Percentiles rank a stretch among this genome's conserved stretches.
phyloP scores from a whole-genome alignment of 2,329 filamentous ascomycete species.

The Fusarium concolor region DNA sequence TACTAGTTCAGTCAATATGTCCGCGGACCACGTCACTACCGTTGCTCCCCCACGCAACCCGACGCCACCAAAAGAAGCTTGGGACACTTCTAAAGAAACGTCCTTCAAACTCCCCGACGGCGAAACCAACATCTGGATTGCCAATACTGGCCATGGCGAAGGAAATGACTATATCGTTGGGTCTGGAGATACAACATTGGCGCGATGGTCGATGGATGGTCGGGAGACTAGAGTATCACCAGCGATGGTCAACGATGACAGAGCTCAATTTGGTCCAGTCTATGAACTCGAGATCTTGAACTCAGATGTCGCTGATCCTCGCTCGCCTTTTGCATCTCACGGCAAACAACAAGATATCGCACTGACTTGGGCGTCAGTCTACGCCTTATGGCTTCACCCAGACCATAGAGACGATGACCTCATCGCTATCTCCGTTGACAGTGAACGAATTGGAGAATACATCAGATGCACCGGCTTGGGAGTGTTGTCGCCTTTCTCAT shows the following conservation, averaged over 20 bases:
- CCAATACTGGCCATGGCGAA: slow-evolving; percentile 7
- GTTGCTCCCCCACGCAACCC: slow-evolving; percentile 20
- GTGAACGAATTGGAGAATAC: slow-evolving; percentile 15
- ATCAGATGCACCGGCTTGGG: slow-evolving; percentile 18
- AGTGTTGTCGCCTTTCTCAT: slow-evolving; percentile 14
- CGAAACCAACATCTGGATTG: slow-evolving; percentile 23
- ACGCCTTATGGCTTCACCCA: slow-evolving; percentile 28
- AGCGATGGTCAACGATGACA: slow-evolving; percentile 26
- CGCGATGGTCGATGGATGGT: slow-evolving; percentile 13
- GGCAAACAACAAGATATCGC: slow-evolving; percentile 9
- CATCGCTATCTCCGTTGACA: slow-evolving; percentile 13
- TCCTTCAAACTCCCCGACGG: slow-evolving; percentile 20
- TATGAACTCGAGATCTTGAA: slow-evolving; percentile 20
- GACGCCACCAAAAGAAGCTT: slow-evolving; percentile 22
- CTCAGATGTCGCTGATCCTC: not conserved
- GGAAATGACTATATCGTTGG: slow-evolving; percentile 13
- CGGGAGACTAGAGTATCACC: slow-evolving; percentile 20
- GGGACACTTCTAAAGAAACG: slow-evolving; percentile 7
- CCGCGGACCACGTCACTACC: not conserved
- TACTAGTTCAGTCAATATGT: not conserved
- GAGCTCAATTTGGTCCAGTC: slow-evolving; percentile 3
- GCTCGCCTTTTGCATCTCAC: slow-evolving; percentile 10
- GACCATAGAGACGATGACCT: slow-evolving; percentile 19
- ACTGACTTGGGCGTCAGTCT: slow-evolving; percentile 18
- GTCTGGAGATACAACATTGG: slow-evolving; percentile 7